Percentiles rank a stretch among this genome's conserved stretches.
phyloP scores from a whole-genome alignment of 495 filamentous ascomycete species.

The Penicillium macrosclerotiorum region DNA sequence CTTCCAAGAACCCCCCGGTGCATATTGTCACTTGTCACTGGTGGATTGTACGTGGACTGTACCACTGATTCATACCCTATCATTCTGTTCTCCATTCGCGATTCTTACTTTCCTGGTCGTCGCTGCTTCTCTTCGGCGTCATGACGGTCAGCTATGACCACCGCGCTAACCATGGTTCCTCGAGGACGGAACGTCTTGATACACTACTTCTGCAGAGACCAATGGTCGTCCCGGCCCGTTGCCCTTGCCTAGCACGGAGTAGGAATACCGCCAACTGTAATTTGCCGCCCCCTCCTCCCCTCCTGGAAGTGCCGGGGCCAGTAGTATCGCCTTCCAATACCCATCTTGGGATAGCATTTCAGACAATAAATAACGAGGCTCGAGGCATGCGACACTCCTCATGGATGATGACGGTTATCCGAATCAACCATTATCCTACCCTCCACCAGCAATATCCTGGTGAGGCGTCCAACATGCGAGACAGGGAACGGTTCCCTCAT shows the following conservation, averaged over 20 bases:
- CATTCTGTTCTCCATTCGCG: constrained; percentile 7
- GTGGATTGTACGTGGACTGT: too few relatives aligned
- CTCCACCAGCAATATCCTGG: too few relatives aligned
- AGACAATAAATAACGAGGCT: too few relatives aligned
- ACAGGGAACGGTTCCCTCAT: background rate
- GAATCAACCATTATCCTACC: too few relatives aligned
- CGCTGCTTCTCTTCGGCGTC: background rate
- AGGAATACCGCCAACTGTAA: background rate
- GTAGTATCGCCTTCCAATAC: background rate
- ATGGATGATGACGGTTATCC: too few relatives aligned
- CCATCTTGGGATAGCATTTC: too few relatives aligned
- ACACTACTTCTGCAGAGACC: background rate
- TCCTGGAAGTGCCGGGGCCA: too few relatives aligned
- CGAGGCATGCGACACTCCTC: too few relatives aligned
- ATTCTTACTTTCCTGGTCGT: constrained; percentile 10
- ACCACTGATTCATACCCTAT: too few relatives aligned
- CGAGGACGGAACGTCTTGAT: background rate
- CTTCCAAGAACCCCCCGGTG: constrained; percentile 12
- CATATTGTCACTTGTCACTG: constrained; percentile 17
- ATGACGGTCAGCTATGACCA: constrained; percentile 8
- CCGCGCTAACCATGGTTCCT: constrained; percentile 10
- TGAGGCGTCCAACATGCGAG: constrained; percentile 23
- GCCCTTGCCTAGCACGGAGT: background rate
- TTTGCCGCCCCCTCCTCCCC: too few relatives aligned
- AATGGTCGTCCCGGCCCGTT: constrained; percentile 5